These are phyloP conservation scores for Agrocybe chaxingu DNA, from an alignment of 768 basidiomycete species.

Conservation along the genomic window DNA sequence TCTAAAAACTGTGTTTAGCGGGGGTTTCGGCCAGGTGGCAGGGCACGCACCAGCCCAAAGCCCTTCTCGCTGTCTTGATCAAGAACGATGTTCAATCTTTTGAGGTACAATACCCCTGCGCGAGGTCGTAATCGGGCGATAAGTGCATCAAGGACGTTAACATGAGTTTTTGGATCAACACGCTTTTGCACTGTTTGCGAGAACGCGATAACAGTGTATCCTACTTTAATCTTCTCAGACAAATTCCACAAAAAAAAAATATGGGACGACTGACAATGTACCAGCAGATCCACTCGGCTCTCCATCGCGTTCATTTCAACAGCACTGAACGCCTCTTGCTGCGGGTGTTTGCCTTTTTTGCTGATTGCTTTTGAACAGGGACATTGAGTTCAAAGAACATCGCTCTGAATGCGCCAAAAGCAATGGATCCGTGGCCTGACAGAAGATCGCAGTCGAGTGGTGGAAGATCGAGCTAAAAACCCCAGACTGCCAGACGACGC, in stretches of 20 bases:
- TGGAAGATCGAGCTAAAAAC: too few relatives aligned
- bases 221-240: conserved; percentile 50
- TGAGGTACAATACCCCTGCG: conserved; percentile 61
- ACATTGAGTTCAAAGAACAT: conserved; percentile 75
- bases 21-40: neutral
- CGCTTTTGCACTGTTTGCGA: conserved; percentile 70
- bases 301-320: conserved; percentile 59
- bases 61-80: conserved; percentile 87
- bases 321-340: conserved; percentile 40
- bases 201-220: conserved; percentile 79
- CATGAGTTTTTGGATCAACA: conserved; percentile 68
- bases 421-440: too few relatives aligned
- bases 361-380: conserved; percentile 39
- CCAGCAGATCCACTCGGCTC: conserved; percentile 61
- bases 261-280: conserved; percentile 55
- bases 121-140: conserved; percentile 59
- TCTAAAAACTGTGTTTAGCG: conserved; percentile 38
- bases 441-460: too few relatives aligned
- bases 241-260: neutral
- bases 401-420: neutral
- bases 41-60: conserved; percentile 62
- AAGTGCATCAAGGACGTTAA: conserved; percentile 59
- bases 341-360: conserved; percentile 58
- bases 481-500: too few relatives aligned
- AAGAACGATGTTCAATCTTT: conserved; percentile 75